Conservation (phyloP, 768 basidiomycete genomes). For the Sarcodon aspratus region DNA sequence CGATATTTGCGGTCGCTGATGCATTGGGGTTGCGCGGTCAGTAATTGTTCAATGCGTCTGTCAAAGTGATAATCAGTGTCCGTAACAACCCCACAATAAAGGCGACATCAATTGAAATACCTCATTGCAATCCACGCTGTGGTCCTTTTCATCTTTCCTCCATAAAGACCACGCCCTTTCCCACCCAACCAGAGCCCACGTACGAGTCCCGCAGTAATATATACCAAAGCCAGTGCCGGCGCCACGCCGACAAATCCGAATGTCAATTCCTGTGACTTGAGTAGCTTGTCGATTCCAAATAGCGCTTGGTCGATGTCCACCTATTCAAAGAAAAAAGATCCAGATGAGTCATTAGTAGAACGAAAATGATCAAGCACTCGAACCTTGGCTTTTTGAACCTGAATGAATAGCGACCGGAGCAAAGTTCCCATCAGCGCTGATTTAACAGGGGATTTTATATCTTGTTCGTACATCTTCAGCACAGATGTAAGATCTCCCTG, state of each 20-base stretch:
- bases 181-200: constrained; percentile 37
- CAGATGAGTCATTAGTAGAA: background rate
- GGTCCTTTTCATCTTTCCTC: constrained; percentile 40
- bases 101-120: constrained; percentile 19
- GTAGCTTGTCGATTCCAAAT: constrained; percentile 83
- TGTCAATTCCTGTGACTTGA: constrained; percentile 89
- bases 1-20: constrained; percentile 8
- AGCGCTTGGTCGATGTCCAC: constrained; percentile 90
- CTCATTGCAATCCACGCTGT: constrained; percentile 67
- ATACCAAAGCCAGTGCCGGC: constrained; percentile 75
- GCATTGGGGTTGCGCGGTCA: constrained; percentile 35
- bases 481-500: constrained; percentile 83
- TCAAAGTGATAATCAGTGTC: background rate
- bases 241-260: constrained; percentile 97
- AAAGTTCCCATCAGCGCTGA: constrained; percentile 75
- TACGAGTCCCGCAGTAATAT: constrained; percentile 47
- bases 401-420: constrained; percentile 77
- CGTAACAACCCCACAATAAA: background rate
- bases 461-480: constrained; percentile 75
- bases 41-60: constrained; percentile 59
- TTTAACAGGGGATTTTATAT: constrained; percentile 71
- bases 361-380: background rate
- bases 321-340: constrained; percentile 24
- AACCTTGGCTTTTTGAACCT: constrained; percentile 96
- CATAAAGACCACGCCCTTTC: constrained; percentile 38